A percentile compares a stretch with the other conserved stretches of the same genome.
These are phyloP conservation scores for Eudorina sp. DNA, from an alignment of 139 green algal species.

Conservation along the genomic window DNA sequence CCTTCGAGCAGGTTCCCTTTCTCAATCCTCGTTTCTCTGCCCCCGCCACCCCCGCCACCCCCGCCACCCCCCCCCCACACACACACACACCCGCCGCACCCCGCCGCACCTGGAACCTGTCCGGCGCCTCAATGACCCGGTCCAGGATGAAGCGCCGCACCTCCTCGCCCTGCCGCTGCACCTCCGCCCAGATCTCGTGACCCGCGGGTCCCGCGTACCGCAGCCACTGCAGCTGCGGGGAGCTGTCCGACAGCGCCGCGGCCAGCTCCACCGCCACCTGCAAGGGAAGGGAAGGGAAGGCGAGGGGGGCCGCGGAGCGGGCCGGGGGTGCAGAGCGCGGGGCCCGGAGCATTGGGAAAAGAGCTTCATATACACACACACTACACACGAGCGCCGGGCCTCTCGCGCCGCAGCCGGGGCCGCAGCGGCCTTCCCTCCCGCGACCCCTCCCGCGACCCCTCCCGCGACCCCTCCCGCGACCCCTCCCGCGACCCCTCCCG, in stretches of 20 bases:
- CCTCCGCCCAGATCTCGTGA: constrained; percentile 14
- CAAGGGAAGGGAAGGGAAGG: no score
- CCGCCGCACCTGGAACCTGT: constrained; percentile 72
- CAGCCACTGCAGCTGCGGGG: constrained; percentile 55
- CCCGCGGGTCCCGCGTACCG: constrained; percentile 47
- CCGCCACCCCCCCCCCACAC: not conserved
- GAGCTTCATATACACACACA: no score
- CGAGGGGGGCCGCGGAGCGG: no score
- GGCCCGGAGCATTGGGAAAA: no score
- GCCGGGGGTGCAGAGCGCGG: no score
- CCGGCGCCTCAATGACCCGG: constrained; percentile 88
- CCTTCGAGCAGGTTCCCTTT: not conserved
- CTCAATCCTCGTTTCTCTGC: not conserved
- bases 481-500: not conserved
- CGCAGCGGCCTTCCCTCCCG: no score
- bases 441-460: no score
- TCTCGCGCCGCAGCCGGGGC: no score
- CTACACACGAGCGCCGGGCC: no score
- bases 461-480: no score
- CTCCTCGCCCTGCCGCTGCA: constrained; percentile 46
- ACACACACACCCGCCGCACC: not conserved
- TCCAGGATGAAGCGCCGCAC: constrained; percentile 88
- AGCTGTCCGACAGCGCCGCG: constrained; percentile 38
- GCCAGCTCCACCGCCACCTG: constrained; percentile 64
- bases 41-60: no score